These are phyloP conservation scores for Leptographium lundbergii DNA, from an alignment of 2,329 filamentous ascomycete species.

Conservation along the genomic window DNA sequence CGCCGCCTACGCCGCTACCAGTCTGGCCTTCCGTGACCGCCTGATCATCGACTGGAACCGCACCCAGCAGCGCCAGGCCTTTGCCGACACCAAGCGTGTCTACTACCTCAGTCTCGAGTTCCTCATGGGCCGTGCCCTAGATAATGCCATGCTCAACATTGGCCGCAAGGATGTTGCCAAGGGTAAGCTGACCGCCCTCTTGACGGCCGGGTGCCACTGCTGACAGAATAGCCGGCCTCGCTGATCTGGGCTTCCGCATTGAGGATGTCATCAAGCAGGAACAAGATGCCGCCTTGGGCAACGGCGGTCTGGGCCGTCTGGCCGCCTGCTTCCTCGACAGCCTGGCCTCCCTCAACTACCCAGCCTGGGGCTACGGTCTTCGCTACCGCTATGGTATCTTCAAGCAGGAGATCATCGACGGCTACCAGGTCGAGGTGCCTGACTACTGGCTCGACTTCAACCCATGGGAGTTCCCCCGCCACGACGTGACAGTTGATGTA, in stretches of 20 bases:
- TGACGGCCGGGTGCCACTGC: background rate
- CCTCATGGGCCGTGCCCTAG: constrained; percentile 87
- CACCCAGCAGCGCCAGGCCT: constrained; percentile 93
- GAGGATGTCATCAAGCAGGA: constrained; percentile 93
- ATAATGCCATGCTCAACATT: constrained; percentile 98
- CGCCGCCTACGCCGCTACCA: constrained; percentile 83
- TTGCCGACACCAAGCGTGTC: constrained; percentile 78
- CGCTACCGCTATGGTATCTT: constrained; percentile 97
- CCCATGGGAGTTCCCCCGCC: constrained; percentile 93
- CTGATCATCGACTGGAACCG: constrained; percentile 95
- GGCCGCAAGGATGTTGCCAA: constrained; percentile 75
- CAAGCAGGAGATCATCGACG: constrained; percentile 97
- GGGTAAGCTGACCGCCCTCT: constrained; percentile 35
- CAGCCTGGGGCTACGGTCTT: constrained; percentile 94
- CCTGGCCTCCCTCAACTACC: constrained; percentile 84
- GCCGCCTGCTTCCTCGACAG: constrained; percentile 97
- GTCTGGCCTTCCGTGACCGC: constrained; percentile 83
- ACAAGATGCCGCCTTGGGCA: constrained; percentile 90
- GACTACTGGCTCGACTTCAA: constrained; percentile 99
- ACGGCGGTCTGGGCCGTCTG: constrained; percentile 86
- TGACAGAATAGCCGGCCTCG: constrained; percentile 53
- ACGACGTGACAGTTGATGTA: constrained; percentile 85
- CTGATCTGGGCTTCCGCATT: constrained; percentile 87
- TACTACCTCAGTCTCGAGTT: constrained; percentile 98
- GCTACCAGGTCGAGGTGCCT: constrained; percentile 94